Evolutionary conservation across 2,329 filamentous ascomycete genomes (phyloP).

Genomic region (Sphaerulina populicola): DNA sequence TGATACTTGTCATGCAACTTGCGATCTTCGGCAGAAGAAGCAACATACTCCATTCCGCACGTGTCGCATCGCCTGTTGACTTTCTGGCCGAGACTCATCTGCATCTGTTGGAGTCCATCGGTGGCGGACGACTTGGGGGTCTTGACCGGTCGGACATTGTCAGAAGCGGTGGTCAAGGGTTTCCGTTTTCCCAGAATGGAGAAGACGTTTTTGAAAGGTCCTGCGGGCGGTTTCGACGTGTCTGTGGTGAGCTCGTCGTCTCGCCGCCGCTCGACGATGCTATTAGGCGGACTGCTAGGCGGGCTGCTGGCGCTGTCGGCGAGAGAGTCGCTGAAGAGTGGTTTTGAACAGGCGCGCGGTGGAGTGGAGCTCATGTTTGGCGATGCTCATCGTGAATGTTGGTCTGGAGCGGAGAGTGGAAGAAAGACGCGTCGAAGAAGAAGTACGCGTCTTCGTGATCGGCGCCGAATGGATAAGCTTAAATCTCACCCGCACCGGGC

Average conservation of each 20-base stretch:
- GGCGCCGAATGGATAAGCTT: background rate
- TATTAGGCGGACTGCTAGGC: conserved; percentile 45
- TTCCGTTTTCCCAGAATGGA: conserved; percentile 29
- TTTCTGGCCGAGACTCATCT: conserved; percentile 51
- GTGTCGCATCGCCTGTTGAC: conserved; percentile 49
- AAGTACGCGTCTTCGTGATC: background rate
- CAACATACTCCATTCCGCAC: conserved; percentile 60
- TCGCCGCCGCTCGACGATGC: conserved; percentile 29
- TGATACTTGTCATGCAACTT: conserved; percentile 57
- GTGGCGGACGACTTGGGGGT: conserved; percentile 28
- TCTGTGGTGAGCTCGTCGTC: conserved; percentile 14
- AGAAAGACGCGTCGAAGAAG: conserved; percentile 1
- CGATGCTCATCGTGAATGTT: background rate
- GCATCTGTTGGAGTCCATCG: conserved; percentile 48
- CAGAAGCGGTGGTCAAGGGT: conserved; percentile 19
- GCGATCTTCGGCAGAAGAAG: conserved; percentile 54
- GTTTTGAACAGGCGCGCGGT: conserved; percentile 12
- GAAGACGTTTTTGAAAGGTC: conserved; percentile 27
- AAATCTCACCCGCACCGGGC: background rate
- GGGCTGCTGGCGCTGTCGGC: conserved; percentile 36
- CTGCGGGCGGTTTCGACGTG: conserved; percentile 23
- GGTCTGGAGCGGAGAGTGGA: background rate
- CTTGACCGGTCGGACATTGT: conserved; percentile 31
- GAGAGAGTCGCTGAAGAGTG: conserved; percentile 23
- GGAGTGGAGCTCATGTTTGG: conserved; percentile 17